Conservation (phyloP, 805 yeast species). For the Wickerhamiella bombiphila region DNA sequence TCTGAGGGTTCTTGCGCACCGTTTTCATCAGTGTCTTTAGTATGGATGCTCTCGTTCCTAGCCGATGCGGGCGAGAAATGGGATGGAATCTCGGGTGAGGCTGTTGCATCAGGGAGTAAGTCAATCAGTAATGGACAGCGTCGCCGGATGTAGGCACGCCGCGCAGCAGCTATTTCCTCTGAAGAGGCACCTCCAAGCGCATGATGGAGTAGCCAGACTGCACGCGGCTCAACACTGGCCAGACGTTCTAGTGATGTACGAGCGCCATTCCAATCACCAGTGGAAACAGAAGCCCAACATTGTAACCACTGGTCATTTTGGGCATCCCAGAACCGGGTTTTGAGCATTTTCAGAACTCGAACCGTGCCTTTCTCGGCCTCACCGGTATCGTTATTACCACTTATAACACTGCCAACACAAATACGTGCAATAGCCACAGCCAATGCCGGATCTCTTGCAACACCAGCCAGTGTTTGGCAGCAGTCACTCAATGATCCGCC, state of each 20-base stretch:
- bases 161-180: background rate
- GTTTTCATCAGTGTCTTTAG: background rate
- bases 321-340: constrained; percentile 11
- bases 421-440: constrained; percentile 74
- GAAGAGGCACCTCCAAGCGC: background rate
- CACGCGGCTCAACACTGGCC: background rate
- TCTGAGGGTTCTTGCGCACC: constrained; percentile 1
- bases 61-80: background rate
- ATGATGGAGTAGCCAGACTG: background rate
- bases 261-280: constrained; percentile 17
- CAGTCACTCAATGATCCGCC: constrained; percentile 67
- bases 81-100: too few relatives aligned
- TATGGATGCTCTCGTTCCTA: background rate
- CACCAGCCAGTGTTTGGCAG: constrained; percentile 53
- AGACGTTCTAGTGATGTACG: background rate
- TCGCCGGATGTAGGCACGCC: constrained; percentile 22
- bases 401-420: too few relatives aligned
- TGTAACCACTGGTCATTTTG: constrained; percentile 6
- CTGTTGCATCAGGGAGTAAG: background rate
- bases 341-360: constrained; percentile 34
- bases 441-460: constrained; percentile 52
- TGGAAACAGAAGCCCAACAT: constrained; percentile 3
- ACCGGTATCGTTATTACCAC: too few relatives aligned
- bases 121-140: background rate
- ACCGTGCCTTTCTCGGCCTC: constrained; percentile 44